These are phyloP conservation scores for Populus pruinosa DNA, from an alignment of 345 rosid genomes.

Conservation along the genomic window DNA sequence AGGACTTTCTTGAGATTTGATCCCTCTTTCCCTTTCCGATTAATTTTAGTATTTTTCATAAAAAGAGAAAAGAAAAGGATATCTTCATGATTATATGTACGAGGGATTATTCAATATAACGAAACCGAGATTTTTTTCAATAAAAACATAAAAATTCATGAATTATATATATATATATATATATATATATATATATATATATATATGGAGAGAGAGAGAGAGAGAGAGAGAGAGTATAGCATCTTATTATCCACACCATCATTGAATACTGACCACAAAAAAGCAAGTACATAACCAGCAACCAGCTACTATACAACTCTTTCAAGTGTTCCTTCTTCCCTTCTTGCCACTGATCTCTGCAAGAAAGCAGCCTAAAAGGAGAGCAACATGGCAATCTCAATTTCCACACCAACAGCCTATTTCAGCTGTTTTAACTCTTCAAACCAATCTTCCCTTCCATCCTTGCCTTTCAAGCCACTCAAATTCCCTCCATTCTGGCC, in stretches of 20 bases:
- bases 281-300: not conserved
- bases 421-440: constrained; percentile 40
- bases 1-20: too few relatives aligned
- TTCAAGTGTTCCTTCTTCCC: not conserved
- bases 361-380: not conserved
- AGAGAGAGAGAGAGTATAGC: too few relatives aligned
- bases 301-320: not conserved
- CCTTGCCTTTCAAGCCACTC: constrained; percentile 44
- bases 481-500: constrained; percentile 85
- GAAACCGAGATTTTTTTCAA: too few relatives aligned
- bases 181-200: too few relatives aligned
- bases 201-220: too few relatives aligned
- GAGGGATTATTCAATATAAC: too few relatives aligned
- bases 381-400: constrained; percentile 41
- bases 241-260: too few relatives aligned
- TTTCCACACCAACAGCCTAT: constrained; percentile 24
- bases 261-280: not conserved
- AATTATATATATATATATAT: too few relatives aligned
- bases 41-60: too few relatives aligned
- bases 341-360: not conserved
- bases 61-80: not conserved
- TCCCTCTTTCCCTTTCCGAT: too few relatives aligned
- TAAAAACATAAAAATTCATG: too few relatives aligned
- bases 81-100: too few relatives aligned
- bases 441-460: constrained; percentile 28